Evolutionary conservation across 495 filamentous ascomycete genomes (phyloP).

Genomic region (Cryomyces antarcticus): DNA sequence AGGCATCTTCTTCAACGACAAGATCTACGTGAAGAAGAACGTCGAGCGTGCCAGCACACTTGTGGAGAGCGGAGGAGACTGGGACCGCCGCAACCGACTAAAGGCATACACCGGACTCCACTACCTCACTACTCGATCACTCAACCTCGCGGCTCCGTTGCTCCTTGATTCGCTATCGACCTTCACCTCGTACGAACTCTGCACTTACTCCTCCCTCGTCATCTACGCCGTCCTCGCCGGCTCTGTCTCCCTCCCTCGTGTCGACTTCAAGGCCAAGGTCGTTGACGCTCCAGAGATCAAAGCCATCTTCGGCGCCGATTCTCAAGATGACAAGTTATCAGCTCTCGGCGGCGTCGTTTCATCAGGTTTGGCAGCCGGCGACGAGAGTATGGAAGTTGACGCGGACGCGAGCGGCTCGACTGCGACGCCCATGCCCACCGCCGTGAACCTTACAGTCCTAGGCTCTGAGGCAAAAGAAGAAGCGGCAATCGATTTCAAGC

Average conservation of each 20-base stretch:
- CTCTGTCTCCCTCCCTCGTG: constrained; percentile 80
- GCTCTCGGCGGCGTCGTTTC: constrained; percentile 58
- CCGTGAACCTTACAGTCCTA: constrained; percentile 67
- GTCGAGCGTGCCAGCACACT: constrained; percentile 77
- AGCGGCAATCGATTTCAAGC: constrained; percentile 54
- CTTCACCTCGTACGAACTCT: constrained; percentile 97
- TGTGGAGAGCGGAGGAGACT: constrained; percentile 87
- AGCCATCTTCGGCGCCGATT: constrained; percentile 62
- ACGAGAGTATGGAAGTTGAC: constrained; percentile 42
- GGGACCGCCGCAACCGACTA: constrained; percentile 91
- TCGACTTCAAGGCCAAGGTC: constrained; percentile 97
- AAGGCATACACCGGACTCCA: constrained; percentile 97
- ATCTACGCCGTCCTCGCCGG: constrained; percentile 91
- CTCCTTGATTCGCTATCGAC: constrained; percentile 92
- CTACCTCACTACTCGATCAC: constrained; percentile 74
- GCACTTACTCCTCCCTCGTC: constrained; percentile 82
- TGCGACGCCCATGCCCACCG: constrained; percentile 40
- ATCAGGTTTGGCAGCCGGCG: constrained; percentile 54
- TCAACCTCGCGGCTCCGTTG: constrained; percentile 73
- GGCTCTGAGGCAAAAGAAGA: constrained; percentile 46
- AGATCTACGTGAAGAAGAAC: constrained; percentile 74
- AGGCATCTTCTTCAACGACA: constrained; percentile 87
- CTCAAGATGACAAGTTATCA: constrained; percentile 59
- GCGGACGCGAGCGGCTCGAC: constrained; percentile 33
- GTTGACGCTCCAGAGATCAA: constrained; percentile 96